Conservation (phyloP, 2,329 filamentous ascomycete genomes). For the Graphilbum sp. region DNA sequence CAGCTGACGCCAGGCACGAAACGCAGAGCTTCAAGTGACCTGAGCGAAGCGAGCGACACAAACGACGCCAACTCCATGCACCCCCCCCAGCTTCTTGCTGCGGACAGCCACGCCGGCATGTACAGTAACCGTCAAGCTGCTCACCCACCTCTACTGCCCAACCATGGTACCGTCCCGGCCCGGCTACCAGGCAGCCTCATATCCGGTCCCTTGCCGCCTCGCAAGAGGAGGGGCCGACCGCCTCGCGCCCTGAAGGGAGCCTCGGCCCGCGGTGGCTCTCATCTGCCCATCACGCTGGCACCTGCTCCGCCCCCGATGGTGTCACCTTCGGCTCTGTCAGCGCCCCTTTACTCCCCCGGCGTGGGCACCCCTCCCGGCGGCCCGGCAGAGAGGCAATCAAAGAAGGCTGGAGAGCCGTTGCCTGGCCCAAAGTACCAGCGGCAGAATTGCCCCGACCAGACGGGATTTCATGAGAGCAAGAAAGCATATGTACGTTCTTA, state of each 20-base stretch:
- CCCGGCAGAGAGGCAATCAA: no score
- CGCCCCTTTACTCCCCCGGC: no score
- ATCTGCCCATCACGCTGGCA: neutral
- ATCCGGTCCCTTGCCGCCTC: neutral
- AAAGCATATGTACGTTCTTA: no score
- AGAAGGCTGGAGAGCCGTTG: no score
- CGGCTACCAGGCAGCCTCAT: neutral
- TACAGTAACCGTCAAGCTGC: neutral
- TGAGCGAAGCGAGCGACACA: conserved; percentile 12
- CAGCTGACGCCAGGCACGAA: conserved; percentile 10
- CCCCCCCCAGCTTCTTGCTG: neutral
- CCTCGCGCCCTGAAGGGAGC: neutral
- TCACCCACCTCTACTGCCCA: neutral
- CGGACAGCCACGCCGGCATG: no score
- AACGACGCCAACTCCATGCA: neutral
- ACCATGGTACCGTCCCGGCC: neutral
- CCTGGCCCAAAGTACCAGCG: no score
- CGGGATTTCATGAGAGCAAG: no score
- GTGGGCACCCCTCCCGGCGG: no score
- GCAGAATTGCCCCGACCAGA: no score
- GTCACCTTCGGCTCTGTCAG: neutral
- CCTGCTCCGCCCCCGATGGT: neutral
- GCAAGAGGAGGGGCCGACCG: neutral
- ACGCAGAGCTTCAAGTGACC: conserved; percentile 16
- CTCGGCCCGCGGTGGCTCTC: neutral